phyloP scores from a whole-genome alignment of 495 filamentous ascomycete genomes.

The Neurospora intermedia region DNA sequence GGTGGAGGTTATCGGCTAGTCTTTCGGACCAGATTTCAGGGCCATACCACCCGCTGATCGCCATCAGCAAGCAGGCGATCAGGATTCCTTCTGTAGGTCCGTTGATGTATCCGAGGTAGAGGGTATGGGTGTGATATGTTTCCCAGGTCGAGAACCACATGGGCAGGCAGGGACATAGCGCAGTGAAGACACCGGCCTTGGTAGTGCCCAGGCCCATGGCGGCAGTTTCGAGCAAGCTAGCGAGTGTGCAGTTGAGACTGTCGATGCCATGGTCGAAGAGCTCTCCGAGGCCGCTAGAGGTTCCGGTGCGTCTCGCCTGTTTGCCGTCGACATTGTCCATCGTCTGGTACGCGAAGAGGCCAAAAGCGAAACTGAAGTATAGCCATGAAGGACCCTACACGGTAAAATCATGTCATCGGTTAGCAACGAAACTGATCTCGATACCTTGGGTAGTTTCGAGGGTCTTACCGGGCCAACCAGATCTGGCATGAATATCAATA shows the following conservation, averaged over 20 bases:
- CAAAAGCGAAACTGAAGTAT: constrained; percentile 89
- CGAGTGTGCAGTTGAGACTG: constrained; percentile 91
- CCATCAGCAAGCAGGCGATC: constrained; percentile 76
- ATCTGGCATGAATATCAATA: constrained; percentile 81
- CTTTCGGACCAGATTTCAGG: constrained; percentile 77
- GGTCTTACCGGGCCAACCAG: constrained; percentile 72
- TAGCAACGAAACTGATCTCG: neutral
- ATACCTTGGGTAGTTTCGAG: neutral
- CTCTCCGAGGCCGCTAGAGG: constrained; percentile 88
- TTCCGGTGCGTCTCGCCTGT: constrained; percentile 88
- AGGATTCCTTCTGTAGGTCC: constrained; percentile 94
- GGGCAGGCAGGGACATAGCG: constrained; percentile 78
- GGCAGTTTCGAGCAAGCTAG: constrained; percentile 75
- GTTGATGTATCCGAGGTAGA: constrained; percentile 95
- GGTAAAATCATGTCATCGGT: neutral
- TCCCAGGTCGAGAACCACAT: constrained; percentile 99
- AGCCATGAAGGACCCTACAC: constrained; percentile 74
- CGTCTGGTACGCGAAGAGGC: constrained; percentile 96
- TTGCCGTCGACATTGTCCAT: constrained; percentile 99
- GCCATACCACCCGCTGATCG: constrained; percentile 74
- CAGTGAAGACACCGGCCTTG: constrained; percentile 78
- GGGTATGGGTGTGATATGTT: constrained; percentile 95
- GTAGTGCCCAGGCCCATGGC: constrained; percentile 83
- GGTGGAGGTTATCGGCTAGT: constrained; percentile 42
- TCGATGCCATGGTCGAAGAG: constrained; percentile 99